Evolutionary conservation across 768 basidiomycete species (phyloP), one percentile per base, ranked within the genome.

Genomic region (Pleurotus ostreatus): DNA sequence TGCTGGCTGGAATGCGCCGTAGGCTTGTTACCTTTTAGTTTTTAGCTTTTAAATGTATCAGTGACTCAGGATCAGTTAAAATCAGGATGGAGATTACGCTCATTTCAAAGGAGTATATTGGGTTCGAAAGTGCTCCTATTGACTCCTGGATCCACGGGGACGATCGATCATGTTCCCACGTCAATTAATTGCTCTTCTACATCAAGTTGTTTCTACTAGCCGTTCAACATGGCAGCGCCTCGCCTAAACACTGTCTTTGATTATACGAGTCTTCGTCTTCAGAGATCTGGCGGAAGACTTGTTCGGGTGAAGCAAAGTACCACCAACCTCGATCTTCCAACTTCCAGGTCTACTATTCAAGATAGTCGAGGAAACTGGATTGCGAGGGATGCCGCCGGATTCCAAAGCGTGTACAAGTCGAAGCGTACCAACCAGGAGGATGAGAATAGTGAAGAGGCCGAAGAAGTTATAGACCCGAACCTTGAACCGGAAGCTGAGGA

Each of bases 301-400:
- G 75, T 76, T 20, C 82, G 86, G 40, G 82, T 88, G 3, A 71
- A 77, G 44, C 79, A 74, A 56, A 68, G 68, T n/a, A 65, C 73
- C 3, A 59, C 51, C 4, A 80, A 77, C 41, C 57, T 65, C 1
- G 63, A 66, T 22, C 64, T 61, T 5, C 70, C 74, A 55, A 71
- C 68, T 26, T 71, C 74, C 15, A 68, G 61, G 30, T 65, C 65
- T 44, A 67, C 73, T 12, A 67, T 77, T 2, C 71, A 73, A 51
- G 80, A 83, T 65, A 55, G 71, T 2, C 75, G 79, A 46, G 83
- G 81, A 11, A 85, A 85, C 58, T 87, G 85, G 83, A 78, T 86
- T 18, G 87, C 88, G 8, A 71, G 65, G 34, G 85, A 89, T 63
- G 87, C 86, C 2, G 85, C 79, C 15, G 86, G 88, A 1, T 65